Percentiles rank a stretch among this genome's conserved stretches.
Evolutionary conservation across 352 stramenopile genomes (phyloP).

Genomic region (Globisporangium perplexum): DNA sequence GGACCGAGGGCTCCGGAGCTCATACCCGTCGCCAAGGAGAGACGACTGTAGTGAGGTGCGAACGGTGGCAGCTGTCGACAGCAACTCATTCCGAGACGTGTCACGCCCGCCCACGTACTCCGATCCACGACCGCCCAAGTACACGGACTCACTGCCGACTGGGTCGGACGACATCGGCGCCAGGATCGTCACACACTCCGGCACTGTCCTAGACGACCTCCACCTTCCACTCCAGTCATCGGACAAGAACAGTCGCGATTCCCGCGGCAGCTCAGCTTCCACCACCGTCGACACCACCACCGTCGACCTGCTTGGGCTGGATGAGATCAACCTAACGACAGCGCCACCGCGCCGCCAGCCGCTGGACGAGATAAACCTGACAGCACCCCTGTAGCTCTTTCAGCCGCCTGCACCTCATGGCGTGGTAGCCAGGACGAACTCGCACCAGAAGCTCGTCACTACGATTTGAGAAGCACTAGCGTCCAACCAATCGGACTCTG

Average conservation of each 20-base stretch:
- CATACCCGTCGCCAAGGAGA: conserved; percentile 16
- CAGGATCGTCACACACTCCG: conserved; percentile 41
- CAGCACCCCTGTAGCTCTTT: background rate
- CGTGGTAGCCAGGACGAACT: conserved; percentile 1
- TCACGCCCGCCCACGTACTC: conserved; percentile 28
- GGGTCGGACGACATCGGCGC: conserved; percentile 28
- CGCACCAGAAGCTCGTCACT: conserved; percentile 10
- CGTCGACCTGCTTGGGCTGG: conserved; percentile 25
- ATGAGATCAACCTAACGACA: conserved; percentile 15
- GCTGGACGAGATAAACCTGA: background rate
- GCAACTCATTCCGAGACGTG: conserved; percentile 14
- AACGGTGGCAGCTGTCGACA: conserved; percentile 4
- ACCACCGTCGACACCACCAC: no score
- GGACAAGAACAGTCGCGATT: background rate
- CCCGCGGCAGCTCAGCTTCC: background rate
- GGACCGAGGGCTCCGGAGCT: conserved; percentile 32
- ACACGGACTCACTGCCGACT: conserved; percentile 26
- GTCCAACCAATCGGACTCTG: background rate
- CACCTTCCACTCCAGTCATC: background rate
- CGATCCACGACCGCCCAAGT: conserved; percentile 21
- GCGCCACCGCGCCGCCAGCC: background rate
- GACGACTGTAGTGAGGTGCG: conserved; percentile 1
- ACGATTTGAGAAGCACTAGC: conserved; percentile 10
- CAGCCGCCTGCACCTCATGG: background rate
- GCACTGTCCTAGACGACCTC: conserved; percentile 19